Evolutionary conservation across 1,284 basidiomycete genomes (phyloP).

Genomic region (Gomphus sp.): DNA sequence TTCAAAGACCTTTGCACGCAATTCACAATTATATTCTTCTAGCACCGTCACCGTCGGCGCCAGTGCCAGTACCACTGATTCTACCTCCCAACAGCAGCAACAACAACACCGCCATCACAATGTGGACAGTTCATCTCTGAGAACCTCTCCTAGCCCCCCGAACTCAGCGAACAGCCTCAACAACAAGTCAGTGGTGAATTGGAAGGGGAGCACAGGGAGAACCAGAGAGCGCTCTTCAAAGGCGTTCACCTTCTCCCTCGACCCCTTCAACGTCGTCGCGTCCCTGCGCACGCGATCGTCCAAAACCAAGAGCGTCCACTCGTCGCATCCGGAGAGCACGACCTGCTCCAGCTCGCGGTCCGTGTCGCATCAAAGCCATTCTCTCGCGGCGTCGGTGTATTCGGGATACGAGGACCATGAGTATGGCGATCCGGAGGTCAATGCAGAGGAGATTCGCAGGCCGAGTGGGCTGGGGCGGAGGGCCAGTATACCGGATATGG

Average conservation of each 20-base stretch:
- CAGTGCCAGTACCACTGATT: too few relatives aligned
- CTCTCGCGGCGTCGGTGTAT: not conserved
- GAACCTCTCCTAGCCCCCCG: not conserved
- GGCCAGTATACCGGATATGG: not conserved
- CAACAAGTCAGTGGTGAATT: not conserved
- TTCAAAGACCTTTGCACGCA: not conserved
- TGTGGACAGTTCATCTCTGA: too few relatives aligned
- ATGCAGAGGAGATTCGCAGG: conserved; percentile 8
- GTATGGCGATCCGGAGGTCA: conserved; percentile 7
- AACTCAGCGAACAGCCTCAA: not conserved
- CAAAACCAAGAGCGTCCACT: not conserved
- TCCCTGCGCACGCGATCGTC: not conserved
- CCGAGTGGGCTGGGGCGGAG: conserved; percentile 7
- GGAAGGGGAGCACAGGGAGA: not conserved
- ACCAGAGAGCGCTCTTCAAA: not conserved
- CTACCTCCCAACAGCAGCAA: too few relatives aligned
- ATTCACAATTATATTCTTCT: not conserved
- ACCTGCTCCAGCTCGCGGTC: not conserved
- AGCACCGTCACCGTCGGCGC: not conserved
- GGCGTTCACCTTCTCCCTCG: conserved; percentile 3
- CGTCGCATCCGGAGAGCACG: not conserved
- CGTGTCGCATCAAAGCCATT: not conserved
- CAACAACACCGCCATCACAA: too few relatives aligned
- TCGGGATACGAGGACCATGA: conserved; percentile 8
- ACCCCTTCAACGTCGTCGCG: conserved; percentile 4